phyloP scores from a whole-genome alignment of 2,329 filamentous ascomycete genomes.

The Bipolaris sorokiniana region DNA sequence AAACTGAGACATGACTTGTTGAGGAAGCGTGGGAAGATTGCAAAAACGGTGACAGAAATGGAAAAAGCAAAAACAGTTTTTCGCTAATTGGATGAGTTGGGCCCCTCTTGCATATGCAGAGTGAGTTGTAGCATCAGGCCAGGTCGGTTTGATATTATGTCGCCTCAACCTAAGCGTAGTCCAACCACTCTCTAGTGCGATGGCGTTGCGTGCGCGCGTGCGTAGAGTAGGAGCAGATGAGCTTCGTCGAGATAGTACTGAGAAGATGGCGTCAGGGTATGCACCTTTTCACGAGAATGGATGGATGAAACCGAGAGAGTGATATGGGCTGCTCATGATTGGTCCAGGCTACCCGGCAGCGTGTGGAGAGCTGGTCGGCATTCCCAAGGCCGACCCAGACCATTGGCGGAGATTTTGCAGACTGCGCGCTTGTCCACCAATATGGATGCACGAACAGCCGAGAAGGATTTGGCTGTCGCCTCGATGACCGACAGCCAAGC shows the following conservation, averaged over 20 bases:
- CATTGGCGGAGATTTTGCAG: constrained; percentile 33
- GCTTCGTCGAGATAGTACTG: background rate
- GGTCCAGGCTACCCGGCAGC: background rate
- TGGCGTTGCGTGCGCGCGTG: constrained; percentile 1
- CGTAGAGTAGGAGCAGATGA: background rate
- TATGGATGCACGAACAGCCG: constrained; percentile 22
- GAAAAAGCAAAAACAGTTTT: constrained; percentile 22
- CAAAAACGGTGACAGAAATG: constrained; percentile 2
- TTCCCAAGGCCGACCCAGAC: constrained; percentile 1
- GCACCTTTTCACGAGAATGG: background rate
- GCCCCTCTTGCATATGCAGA: constrained; percentile 14
- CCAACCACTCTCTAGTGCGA: background rate
- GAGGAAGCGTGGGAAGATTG: constrained; percentile 11
- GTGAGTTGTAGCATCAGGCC: constrained; percentile 14
- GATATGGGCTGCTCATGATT: background rate
- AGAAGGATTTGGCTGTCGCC: constrained; percentile 14
- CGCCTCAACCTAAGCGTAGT: constrained; percentile 10
- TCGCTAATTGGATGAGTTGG: constrained; percentile 4
- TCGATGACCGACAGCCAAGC: constrained; percentile 17
- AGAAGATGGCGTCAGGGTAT: background rate
- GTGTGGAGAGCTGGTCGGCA: constrained; percentile 3
- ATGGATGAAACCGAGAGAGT: constrained; percentile 7
- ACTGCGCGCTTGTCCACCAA: constrained; percentile 22
- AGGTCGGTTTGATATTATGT: constrained; percentile 16
- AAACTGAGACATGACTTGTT: constrained; percentile 8